Conservation (phyloP, 169 alveolate genomes). For the Plasmodium relictum region DNA sequence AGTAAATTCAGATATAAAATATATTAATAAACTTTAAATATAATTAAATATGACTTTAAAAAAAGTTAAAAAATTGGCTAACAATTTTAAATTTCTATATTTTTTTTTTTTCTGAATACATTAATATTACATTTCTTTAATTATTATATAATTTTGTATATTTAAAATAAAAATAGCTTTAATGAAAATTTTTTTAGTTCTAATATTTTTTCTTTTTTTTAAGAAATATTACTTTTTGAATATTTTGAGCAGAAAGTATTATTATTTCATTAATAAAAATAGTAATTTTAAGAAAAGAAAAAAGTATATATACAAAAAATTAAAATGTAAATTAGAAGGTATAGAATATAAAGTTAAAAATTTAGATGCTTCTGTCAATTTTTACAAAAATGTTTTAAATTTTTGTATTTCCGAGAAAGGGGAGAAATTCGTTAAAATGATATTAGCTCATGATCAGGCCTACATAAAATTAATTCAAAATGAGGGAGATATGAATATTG, state of each 20-base stretch:
- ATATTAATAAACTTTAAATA: no score
- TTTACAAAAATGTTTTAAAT: slow-evolving; percentile 60
- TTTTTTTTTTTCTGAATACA: no score
- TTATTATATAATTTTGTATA: no score
- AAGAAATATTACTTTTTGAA: slow-evolving; percentile 31
- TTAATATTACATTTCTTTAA: no score
- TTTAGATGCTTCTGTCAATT: slow-evolving; percentile 36
- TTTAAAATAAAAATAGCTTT: no score
- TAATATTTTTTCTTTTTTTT: slow-evolving; percentile 35
- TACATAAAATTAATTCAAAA: slow-evolving; percentile 64
- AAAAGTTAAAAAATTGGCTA: no score
- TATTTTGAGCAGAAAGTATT: slow-evolving; percentile 8
- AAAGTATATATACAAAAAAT: slow-evolving; percentile 8
- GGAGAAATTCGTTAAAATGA: slow-evolving; percentile 23
- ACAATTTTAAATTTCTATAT: no score
- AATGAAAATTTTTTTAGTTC: slow-evolving; percentile 14
- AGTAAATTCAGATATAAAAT: no score
- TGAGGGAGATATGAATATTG: slow-evolving; percentile 28
- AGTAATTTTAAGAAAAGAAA: slow-evolving; percentile 16
- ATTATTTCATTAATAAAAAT: slow-evolving; percentile 27
- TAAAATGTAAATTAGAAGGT: slow-evolving; percentile 72
- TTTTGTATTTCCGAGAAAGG: slow-evolving; percentile 30
- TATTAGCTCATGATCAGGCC: slow-evolving; percentile 45
- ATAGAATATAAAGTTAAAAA: slow-evolving; percentile 62
- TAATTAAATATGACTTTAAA: no score